Evolutionary conservation across 768 basidiomycete genomes (phyloP).

Genomic region (Hemileccinum impolitum): DNA sequence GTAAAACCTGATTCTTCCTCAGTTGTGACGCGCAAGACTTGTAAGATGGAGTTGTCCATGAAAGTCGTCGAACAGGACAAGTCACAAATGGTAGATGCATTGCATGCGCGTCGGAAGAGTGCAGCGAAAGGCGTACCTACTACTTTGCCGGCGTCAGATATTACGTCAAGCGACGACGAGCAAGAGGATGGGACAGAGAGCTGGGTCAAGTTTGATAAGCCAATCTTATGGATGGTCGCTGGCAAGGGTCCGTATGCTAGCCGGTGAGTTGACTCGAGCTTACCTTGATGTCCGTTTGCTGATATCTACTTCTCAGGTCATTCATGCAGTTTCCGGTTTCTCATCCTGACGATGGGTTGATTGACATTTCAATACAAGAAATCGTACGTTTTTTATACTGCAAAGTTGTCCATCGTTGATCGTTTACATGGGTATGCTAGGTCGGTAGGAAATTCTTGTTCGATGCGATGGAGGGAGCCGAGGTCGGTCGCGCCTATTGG

Average conservation of each 20-base stretch:
- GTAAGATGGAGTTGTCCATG: conserved; percentile 66
- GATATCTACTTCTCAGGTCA: conserved; percentile 39
- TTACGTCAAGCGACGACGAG: conserved; percentile 7
- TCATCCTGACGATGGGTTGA: conserved; percentile 70
- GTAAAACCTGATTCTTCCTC: background rate
- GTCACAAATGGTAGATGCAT: conserved; percentile 56
- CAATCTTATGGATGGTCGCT: conserved; percentile 66
- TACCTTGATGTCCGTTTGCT: background rate
- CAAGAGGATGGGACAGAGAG: conserved; percentile 35
- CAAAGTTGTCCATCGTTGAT: background rate
- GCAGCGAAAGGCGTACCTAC: conserved; percentile 13
- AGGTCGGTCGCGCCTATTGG: conserved; percentile 63
- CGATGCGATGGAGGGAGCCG: conserved; percentile 55
- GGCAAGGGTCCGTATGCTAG: conserved; percentile 78
- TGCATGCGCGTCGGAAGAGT: conserved; percentile 37
- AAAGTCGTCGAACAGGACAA: conserved; percentile 73
- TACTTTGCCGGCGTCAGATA: conserved; percentile 11
- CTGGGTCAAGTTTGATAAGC: conserved; percentile 72
- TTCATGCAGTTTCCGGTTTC: conserved; percentile 85
- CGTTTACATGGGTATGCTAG: conserved; percentile 13
- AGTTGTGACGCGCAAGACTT: conserved; percentile 63
- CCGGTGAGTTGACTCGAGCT: conserved; percentile 37
- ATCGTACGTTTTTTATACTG: conserved; percentile 38
- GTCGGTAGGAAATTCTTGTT: conserved; percentile 46
- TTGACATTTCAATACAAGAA: conserved; percentile 69